These are phyloP conservation scores for Tanozyma kutaoensis DNA, from an alignment of 805 yeast genomes.

Conservation along the genomic window DNA sequence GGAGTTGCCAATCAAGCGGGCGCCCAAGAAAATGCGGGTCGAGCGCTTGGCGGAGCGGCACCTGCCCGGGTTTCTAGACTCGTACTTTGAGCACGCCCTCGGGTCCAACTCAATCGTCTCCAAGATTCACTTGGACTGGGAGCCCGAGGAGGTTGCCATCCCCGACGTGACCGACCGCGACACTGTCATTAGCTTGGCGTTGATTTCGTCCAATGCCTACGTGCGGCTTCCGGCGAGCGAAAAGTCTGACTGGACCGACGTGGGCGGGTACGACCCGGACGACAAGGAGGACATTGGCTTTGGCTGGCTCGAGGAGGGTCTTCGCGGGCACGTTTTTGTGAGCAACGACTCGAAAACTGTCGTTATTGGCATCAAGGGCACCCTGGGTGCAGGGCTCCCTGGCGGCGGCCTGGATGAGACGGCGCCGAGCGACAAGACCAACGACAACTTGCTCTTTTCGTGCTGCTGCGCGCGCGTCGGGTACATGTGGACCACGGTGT, in stretches of 20 bases:
- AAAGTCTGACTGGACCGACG: slow-evolving; percentile 77
- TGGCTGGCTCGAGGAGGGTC: slow-evolving; percentile 82
- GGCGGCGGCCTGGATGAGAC: slow-evolving; percentile 50
- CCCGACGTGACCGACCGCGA: slow-evolving; percentile 71
- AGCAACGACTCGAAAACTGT: slow-evolving; percentile 43
- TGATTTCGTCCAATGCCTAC: slow-evolving; percentile 86
- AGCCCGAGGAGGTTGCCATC: slow-evolving; percentile 31
- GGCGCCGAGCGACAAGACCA: slow-evolving; percentile 63
- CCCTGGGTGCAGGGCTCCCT: slow-evolving; percentile 63
- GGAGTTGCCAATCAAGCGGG: slow-evolving; percentile 13
- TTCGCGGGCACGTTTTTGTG: slow-evolving; percentile 84
- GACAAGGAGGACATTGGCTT: slow-evolving; percentile 40
- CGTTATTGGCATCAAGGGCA: slow-evolving; percentile 80
- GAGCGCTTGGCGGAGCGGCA: slow-evolving; percentile 22
- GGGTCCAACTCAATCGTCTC: slow-evolving; percentile 1
- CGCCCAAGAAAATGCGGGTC: slow-evolving; percentile 7
- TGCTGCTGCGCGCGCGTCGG: slow-evolving; percentile 94
- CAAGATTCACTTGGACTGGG: slow-evolving; percentile 50
- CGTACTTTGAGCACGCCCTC: slow-evolving; percentile 46
- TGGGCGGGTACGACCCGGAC: slow-evolving; percentile 42
- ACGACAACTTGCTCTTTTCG: slow-evolving; percentile 81
- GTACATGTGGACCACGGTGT: slow-evolving; percentile 87
- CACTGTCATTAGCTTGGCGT: slow-evolving; percentile 63
- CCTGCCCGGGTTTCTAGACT: slow-evolving; percentile 50
- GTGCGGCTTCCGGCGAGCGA: slow-evolving; percentile 55